phyloP scores from a whole-genome alignment of 768 basidiomycete genomes.

The Panaeolus papilionaceus region DNA sequence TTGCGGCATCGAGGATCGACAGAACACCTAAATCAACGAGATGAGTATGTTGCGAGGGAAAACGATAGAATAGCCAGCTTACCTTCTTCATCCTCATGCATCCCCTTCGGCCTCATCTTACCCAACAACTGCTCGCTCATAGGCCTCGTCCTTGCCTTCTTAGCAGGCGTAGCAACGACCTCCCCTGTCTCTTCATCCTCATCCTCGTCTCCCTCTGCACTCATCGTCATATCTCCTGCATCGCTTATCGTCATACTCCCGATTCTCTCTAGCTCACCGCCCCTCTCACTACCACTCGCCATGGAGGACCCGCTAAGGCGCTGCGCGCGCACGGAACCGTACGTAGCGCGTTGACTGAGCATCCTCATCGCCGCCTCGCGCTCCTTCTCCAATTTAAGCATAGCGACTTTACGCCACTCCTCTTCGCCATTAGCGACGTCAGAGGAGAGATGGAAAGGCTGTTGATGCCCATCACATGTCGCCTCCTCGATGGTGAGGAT shows the following conservation, averaged over 20 bases:
- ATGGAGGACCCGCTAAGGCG: constrained; percentile 27
- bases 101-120: constrained; percentile 51
- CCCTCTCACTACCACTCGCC: constrained; percentile 9
- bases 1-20: constrained; percentile 79
- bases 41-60: not conserved
- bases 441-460: no score
- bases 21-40: constrained; percentile 51
- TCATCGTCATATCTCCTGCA: constrained; percentile 16
- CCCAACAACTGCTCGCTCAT: constrained; percentile 68
- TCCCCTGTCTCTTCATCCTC: constrained; percentile 20
- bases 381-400: not conserved
- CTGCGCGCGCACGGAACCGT: constrained; percentile 21
- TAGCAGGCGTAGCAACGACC: constrained; percentile 45
- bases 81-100: constrained; percentile 65
- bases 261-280: no score
- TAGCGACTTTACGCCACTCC: not conserved
- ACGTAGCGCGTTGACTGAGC: not conserved
- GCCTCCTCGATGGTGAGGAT: constrained; percentile 57
- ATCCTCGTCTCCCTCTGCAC: constrained; percentile 9
- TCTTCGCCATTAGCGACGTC: constrained; percentile 26
- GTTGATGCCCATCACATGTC: constrained; percentile 54
- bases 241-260: no score
- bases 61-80: constrained; percentile 26
- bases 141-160: constrained; percentile 58
- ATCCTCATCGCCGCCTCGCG: not conserved